A percentile compares a stretch with the other conserved stretches of the same genome.
phyloP scores from a whole-genome alignment of 768 basidiomycete genomes.

The Tulasnella sp. region DNA sequence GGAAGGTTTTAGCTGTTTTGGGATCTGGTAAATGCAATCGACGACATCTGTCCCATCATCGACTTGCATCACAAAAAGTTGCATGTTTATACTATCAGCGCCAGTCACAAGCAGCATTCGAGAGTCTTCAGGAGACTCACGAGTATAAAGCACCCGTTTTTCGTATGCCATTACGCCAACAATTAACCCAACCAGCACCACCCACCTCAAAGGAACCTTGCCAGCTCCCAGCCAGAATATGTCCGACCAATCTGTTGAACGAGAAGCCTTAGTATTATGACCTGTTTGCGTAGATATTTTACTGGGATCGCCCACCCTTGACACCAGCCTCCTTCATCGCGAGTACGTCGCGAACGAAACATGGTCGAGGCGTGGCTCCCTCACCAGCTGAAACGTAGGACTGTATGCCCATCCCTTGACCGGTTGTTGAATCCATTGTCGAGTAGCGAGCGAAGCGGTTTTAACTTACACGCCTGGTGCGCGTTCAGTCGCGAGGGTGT shows the following conservation, averaged over 20 bases:
- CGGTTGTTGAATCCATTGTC: not conserved
- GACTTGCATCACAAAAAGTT: slow-evolving; percentile 33
- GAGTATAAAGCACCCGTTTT: slow-evolving; percentile 44
- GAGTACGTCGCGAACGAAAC: slow-evolving; percentile 43
- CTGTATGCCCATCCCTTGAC: not conserved
- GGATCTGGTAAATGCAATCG: slow-evolving; percentile 46
- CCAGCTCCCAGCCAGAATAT: slow-evolving; percentile 35
- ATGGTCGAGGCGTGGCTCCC: slow-evolving; percentile 40
- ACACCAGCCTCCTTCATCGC: slow-evolving; percentile 32
- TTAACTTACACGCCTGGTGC: too few species aligned
- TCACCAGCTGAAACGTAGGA: slow-evolving; percentile 24
- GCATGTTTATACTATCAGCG: slow-evolving; percentile 26
- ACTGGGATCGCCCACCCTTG: slow-evolving; percentile 22
- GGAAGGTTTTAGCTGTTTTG: not conserved
- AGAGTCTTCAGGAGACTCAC: slow-evolving; percentile 54
- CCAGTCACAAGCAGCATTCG: slow-evolving; percentile 55
- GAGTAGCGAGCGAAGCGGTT: not conserved
- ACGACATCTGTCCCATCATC: slow-evolving; percentile 69
- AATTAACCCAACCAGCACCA: slow-evolving; percentile 49
- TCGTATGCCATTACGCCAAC: slow-evolving; percentile 54
- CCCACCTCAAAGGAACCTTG: slow-evolving; percentile 50
- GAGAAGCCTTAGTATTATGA: not conserved
- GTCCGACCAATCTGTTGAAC: not conserved
- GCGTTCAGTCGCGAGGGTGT: not conserved
- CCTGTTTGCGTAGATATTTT: slow-evolving; percentile 8